Conservation (phyloP, 805 yeast species). For the Clavispora carvajalis region DNA sequence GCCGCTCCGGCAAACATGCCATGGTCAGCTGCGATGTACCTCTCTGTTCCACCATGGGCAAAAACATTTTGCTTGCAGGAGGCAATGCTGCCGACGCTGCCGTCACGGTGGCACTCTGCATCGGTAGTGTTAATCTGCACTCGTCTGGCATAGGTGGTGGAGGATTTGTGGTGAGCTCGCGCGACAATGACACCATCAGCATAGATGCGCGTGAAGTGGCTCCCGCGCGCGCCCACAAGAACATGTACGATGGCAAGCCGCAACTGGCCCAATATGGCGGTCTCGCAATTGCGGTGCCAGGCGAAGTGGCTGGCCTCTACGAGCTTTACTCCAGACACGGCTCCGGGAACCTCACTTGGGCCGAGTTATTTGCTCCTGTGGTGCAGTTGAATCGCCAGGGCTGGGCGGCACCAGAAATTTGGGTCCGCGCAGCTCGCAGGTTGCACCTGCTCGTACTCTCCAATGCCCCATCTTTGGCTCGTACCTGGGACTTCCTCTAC, state of each 20-base stretch:
- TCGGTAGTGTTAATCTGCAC: conserved; percentile 78
- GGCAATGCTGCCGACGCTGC: conserved; percentile 96
- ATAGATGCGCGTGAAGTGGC: conserved; percentile 91
- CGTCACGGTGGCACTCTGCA: conserved; percentile 80
- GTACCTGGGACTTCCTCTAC: conserved; percentile 56
- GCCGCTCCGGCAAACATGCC: conserved; percentile 41
- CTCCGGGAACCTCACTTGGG: conserved; percentile 69
- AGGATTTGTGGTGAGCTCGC: conserved; percentile 50
- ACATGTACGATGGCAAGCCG: conserved; percentile 57
- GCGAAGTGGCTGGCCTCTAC: conserved; percentile 83
- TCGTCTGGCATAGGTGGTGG: conserved; percentile 95
- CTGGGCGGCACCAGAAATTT: conserved; percentile 16
- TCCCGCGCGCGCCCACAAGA: conserved; percentile 53
- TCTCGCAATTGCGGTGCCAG: conserved; percentile 84
- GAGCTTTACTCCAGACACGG: conserved; percentile 57
- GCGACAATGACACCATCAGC: conserved; percentile 42
- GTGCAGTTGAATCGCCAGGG: conserved; percentile 61
- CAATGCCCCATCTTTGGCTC: conserved; percentile 21
- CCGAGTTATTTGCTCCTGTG: conserved; percentile 69
- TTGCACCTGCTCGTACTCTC: conserved; percentile 19
- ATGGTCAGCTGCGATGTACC: conserved; percentile 68
- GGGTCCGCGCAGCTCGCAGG: conserved; percentile 32
- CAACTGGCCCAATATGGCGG: conserved; percentile 69
- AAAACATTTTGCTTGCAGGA: conserved; percentile 44
- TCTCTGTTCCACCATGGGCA: conserved; percentile 59